Evolutionary conservation across 1,284 basidiomycete species (phyloP), one percentile per base, ranked within the genome.

Genomic region (Microbotryomycetes sp.): DNA sequence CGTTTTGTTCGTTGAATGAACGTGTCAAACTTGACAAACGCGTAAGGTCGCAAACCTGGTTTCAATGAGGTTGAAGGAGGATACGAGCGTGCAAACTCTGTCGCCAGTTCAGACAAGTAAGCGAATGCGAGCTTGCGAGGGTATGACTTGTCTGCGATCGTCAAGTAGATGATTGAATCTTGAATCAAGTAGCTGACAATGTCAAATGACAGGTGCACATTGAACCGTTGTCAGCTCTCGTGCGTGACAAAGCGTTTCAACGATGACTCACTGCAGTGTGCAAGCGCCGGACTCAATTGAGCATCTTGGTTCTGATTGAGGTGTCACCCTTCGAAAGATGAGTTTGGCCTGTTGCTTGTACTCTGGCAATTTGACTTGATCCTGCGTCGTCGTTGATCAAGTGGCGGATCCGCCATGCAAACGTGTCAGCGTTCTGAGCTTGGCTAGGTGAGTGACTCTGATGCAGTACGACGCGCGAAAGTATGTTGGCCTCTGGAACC

Each of bases 271-370:
- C 93, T 98, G 94, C 62, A 97, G 79, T 6, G 92, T 93, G 76
- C 92, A 94, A 67, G 85, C 84, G 2, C 92, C 93, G 68, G 89
- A 93, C 76, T 98, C 96, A 73, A 99, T 98, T 9, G 91, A 96
- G 77, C 94, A 97, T 31, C 88, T 83, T 16, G 92, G 90, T 76
- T 98, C 96, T 23, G 90, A 87, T 73, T 94, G 92, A 46, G 92
- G 85, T 32, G 88, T 90, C 75, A 99, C 86, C 52, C 94, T 85
- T 60, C 93, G 83, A 75, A 97, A 96, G 73, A 99, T 87, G 71
- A 97, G 83, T 77, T 98, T 98, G 53, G 92, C 86, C 76, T 98
- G 94, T 73, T 97, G 94, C 77, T 97, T 98, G 82, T 97, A 92
- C 78, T 97, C 94, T 71, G 92, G 89, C 53, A 98, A 81, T 62